A percentile compares a stretch with the other conserved stretches of the same genome.
These are phyloP conservation scores for Dothiorella sarmentorum DNA, from an alignment of 2,329 filamentous ascomycete species.

Conservation along the genomic window DNA sequence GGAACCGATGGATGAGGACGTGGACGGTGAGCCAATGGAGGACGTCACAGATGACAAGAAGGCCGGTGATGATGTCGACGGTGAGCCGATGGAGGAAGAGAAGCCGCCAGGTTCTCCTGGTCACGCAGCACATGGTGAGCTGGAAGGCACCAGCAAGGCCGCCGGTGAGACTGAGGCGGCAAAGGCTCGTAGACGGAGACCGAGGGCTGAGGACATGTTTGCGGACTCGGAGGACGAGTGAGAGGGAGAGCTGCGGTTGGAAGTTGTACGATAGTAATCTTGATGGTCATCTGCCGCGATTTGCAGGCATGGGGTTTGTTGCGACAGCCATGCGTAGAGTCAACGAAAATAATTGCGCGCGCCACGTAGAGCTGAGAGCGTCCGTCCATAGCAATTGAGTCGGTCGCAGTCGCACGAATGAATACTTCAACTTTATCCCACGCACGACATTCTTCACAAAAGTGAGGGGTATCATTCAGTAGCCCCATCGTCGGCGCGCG, in stretches of 20 bases:
- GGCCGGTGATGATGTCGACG: conserved; percentile 22
- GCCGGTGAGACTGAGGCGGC: conserved; percentile 35
- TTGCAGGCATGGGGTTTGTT: neutral
- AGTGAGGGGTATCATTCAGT: neutral
- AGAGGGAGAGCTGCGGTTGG: neutral
- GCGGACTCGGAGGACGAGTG: conserved; percentile 23
- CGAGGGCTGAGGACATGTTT: conserved; percentile 41
- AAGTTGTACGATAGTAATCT: neutral
- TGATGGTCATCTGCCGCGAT: neutral
- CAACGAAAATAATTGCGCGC: neutral
- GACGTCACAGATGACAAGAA: conserved; percentile 17
- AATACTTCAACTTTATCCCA: neutral
- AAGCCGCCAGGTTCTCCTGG: neutral
- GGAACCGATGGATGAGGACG: conserved; percentile 21
- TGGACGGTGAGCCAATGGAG: conserved; percentile 21
- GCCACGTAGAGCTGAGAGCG: no score
- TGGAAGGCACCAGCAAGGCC: conserved; percentile 19
- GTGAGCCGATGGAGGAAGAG: conserved; percentile 20
- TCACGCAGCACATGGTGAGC: neutral
- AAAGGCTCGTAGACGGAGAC: conserved; percentile 32
- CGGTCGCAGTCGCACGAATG: neutral
- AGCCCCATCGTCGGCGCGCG: neutral
- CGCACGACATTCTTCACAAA: neutral
- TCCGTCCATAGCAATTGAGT: no score
- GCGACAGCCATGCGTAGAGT: no score